Conservation (phyloP, 495 filamentous ascomycete genomes). For the Pseudoneurospora amorphoporcata region DNA sequence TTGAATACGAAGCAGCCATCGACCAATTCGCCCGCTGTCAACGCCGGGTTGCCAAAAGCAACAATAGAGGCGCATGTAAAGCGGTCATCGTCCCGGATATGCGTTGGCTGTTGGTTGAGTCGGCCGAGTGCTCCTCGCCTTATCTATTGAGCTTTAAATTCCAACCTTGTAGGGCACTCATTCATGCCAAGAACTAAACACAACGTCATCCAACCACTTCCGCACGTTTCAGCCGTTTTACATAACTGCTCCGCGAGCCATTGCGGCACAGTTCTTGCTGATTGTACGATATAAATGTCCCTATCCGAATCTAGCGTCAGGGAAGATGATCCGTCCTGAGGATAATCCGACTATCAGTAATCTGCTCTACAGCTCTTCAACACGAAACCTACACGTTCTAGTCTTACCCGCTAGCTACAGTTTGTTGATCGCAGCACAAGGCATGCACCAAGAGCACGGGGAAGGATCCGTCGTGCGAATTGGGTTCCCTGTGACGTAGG, state of each 20-base stretch:
- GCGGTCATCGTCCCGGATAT: not conserved
- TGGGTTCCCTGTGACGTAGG: no score
- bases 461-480: not conserved
- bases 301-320: not conserved
- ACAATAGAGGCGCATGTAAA: not conserved
- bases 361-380: not conserved
- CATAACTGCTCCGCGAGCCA: not conserved
- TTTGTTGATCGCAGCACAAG: no score
- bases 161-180: not conserved
- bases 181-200: not conserved
- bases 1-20: not conserved
- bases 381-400: not conserved
- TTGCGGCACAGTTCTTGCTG: not conserved
- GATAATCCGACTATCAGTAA: not conserved
- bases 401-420: no score
- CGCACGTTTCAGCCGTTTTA: not conserved
- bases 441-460: no score
- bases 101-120: not conserved
- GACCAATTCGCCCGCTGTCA: not conserved
- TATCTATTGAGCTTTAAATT: not conserved
- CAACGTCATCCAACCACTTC: not conserved
- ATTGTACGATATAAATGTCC: not conserved
- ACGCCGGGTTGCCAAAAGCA: not conserved
- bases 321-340: not conserved
- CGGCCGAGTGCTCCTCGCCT: not conserved